Base-by-base conservation (phyloP, 2,329 filamentous ascomycete species). In the Metarhizium sp. region DNA sequence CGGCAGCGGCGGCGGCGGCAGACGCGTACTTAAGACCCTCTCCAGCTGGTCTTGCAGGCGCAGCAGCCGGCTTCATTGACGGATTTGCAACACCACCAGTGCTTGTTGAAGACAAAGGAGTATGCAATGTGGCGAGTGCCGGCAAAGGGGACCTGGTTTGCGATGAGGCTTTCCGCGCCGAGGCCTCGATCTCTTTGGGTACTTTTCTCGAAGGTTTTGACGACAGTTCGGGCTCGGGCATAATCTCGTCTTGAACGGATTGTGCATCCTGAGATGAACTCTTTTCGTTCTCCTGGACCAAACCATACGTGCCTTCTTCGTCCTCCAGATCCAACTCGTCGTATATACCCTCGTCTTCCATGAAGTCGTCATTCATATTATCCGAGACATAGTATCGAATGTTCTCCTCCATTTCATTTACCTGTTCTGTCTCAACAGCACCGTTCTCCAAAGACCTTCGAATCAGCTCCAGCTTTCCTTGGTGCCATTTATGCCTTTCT, bases 1-100 rank as follows among this genome's bases (percentile, higher is more conserved):
- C 90, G 1, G 94, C 92, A 0, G 92, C 94, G 0, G 94, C 94
- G 0, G 94, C 94, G 0, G 94, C 94, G 0, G 94, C 94, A 42
- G 94, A 97, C 48, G 94, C 94, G 69, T 99, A 99, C 73, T 97
- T 97, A 61, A 99, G 78, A 1, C 88, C 90, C 69, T 97, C 92
- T 50, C 91, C 91, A 4, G 90, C 88, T 6, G 89, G 85, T 69
- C 92, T 84, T 57, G 88, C 85, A 1, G 94, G 94, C 63, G 92
- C 74, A 18, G 90, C 86, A 18, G 94, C 94, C 13, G 94, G 92
- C 75, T 97, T 99, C 92, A 97, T 97, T 53, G 79, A 75, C 53
- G 78, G 78, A 56, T 79, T 74, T 52, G 78, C 62, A 43, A 60
- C 69, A 66, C 80, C 80, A 66, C 80, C 80, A 67, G 80, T 88